Evolutionary conservation across 2,329 filamentous ascomycete genomes (phyloP), one percentile per base, ranked within the genome.

Genomic region (Sphaerulina populicola): DNA sequence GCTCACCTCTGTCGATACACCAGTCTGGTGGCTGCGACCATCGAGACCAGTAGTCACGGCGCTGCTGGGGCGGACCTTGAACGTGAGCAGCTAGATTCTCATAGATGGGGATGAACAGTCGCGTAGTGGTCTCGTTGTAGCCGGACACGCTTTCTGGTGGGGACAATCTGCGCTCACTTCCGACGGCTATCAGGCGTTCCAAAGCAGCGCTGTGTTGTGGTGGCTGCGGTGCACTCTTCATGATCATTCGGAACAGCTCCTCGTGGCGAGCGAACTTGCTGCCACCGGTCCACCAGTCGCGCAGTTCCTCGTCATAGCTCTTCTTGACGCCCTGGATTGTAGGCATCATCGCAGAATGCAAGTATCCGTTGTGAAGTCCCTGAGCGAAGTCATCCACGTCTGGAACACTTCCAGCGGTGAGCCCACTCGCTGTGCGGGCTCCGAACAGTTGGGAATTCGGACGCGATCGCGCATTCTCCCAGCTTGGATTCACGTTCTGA

Each of bases 11-110:
- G 44, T 74, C 71, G 44, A 72, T 65, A 48, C 63, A 58, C 60
- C 67, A 70, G n/a, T 66, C 64, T 1, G 68, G 65, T 12, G 69
- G 62, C 11, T 64, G 53, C 37, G 60, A 65, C 66, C 70, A 74
- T 2, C 62, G 64, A 18, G 62, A 69, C 57, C 70, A 74, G 60
- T 72, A 71, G 40, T 68, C 67, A 21, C 59, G 61, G 14, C 66
- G 61, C 52, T 61, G 57, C 18, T 66, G 52, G 35, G 57, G n/a
- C 29, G 64, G 57, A 50, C 64, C 71, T 33, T 68, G 59, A 10
- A 65, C 62, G 52, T 76, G 75, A 27, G 66, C 65, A 6, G 64
- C 63, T 1, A 75, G 63, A 30, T 66, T 72, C 55, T 74, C 71
- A 44, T 70, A 67, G 9, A 74, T 55, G 2, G 69, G 66, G 6